Base-by-base conservation (phyloP, 2,329 filamentous ascomycete species). In the Hawksworthiomyces lignivorus region DNA sequence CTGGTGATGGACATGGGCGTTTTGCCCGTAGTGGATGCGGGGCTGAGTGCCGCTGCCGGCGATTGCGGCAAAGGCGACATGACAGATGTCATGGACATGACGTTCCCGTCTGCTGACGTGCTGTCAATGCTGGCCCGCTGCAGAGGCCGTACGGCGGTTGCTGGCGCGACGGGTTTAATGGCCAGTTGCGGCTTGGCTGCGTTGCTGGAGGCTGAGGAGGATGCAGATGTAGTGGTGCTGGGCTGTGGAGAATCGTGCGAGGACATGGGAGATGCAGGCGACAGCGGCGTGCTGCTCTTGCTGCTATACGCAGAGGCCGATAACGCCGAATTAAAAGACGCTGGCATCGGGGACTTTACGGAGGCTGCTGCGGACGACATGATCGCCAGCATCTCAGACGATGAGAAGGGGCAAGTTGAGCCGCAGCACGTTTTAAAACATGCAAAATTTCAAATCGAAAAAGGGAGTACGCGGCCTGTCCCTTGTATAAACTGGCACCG, bases 1-100 rank as follows among this genome's bases (percentile, higher is more conserved):
- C 77, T 84, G 27, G 85, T 90, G 60, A 89, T 77, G 39, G 72
- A 76, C 39, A 68, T 61, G 37, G 69, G 68, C 28, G 57, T 53
- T 48, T 69, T 68, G 42, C 60, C 47, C 1, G 26, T 15, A 4
- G 36, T n/a, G 3, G 46, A 27, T 5, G 31, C 36, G 14, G 43
- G 47, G 14, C 45, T 45, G 17, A 33, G 54, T 11, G 56, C 54
- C 31, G 57, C 52, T 26, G 57, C 56, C 28, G 68, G 65, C 36
- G 63, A 63, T 48, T 55, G 54, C 17, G 62, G 55, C 39, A 56
- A 59, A 15, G 70, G 64, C 34, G 65, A 65, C 45, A 70, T 61
- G 51, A 68, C 62, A 41, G 68, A 64, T 8, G 69, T 63, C 67
- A 73, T 71, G 42, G 65, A 61, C 59, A 68, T 67, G 50, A 59